phyloP scores from a whole-genome alignment of 371 early-diverging fungal genomes.

The Syncephalastrum racemosum region DNA sequence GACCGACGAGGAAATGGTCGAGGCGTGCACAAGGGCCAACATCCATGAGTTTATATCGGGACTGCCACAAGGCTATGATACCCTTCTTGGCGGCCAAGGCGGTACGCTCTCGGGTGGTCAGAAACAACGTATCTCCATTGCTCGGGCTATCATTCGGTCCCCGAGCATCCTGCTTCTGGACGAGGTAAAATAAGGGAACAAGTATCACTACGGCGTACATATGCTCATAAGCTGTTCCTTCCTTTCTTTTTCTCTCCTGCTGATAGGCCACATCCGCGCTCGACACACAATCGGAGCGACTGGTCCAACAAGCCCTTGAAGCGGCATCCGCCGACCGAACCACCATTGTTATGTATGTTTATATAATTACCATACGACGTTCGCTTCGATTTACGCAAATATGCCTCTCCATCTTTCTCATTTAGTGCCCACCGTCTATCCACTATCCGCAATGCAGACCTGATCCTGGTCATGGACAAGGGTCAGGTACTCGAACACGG shows the following conservation, averaged over 20 bases:
- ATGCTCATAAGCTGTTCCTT: neutral
- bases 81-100: conserved; percentile 73
- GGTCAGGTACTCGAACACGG: conserved; percentile 70
- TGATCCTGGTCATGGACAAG: conserved; percentile 71
- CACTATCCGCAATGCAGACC: conserved; percentile 72
- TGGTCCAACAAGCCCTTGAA: conserved; percentile 78
- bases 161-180: conserved; percentile 88
- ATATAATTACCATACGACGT: too few species aligned
- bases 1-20: conserved; percentile 58
- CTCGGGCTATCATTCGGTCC: conserved; percentile 73
- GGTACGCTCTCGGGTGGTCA: conserved; percentile 40
- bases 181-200: conserved; percentile 56
- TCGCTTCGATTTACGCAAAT: too few species aligned
- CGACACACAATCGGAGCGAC: conserved; percentile 62
- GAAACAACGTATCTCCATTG: conserved; percentile 27
- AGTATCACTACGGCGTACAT: neutral
- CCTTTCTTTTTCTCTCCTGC: neutral
- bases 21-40: conserved; percentile 64
- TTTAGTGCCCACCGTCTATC: conserved; percentile 74
- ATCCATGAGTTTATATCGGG: conserved; percentile 73
- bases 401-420: too few species aligned
- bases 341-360: conserved; percentile 69
- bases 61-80: conserved; percentile 76
- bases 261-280: conserved; percentile 59
- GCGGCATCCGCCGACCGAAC: conserved; percentile 68